These are phyloP conservation scores for Cercospora sp. DNA, from an alignment of 2,329 filamentous ascomycete genomes.

Conservation along the genomic window DNA sequence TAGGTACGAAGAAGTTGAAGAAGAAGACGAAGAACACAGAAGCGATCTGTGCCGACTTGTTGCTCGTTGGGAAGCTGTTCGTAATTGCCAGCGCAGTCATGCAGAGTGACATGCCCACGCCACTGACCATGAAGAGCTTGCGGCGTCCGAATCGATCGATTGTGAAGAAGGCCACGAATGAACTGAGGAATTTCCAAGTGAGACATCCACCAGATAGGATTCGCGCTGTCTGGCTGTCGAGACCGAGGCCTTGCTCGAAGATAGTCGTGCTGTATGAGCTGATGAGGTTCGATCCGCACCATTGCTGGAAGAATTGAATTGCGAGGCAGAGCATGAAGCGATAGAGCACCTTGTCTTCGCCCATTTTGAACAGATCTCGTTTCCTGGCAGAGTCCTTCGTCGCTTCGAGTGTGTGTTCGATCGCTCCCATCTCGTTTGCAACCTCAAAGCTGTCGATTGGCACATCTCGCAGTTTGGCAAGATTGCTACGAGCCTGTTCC, in stretches of 20 bases:
- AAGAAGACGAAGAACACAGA: constrained; percentile 60
- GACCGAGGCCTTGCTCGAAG: constrained; percentile 40
- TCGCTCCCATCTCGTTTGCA: constrained; percentile 49
- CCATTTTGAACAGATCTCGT: constrained; percentile 51
- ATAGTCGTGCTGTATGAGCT: constrained; percentile 36
- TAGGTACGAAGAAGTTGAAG: constrained; percentile 62
- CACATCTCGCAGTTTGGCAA: constrained; percentile 46
- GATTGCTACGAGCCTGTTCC: constrained; percentile 29
- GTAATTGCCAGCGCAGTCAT: constrained; percentile 57
- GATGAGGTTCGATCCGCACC: constrained; percentile 48
- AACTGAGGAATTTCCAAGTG: constrained; percentile 58
- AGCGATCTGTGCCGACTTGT: constrained; percentile 52
- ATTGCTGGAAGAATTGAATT: constrained; percentile 55
- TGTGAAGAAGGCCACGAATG: constrained; percentile 53
- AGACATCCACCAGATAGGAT: constrained; percentile 53
- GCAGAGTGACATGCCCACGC: constrained; percentile 55
- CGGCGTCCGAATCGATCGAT: constrained; percentile 55
- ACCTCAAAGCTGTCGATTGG: constrained; percentile 43
- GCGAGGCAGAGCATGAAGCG: constrained; percentile 54
- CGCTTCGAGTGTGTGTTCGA: constrained; percentile 53
- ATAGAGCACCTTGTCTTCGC: constrained; percentile 53
- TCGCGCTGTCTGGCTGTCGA: constrained; percentile 43
- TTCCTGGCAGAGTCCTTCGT: constrained; percentile 41
- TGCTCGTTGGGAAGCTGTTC: constrained; percentile 51
- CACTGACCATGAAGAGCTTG: constrained; percentile 55